Conservation (phyloP, 352 stramenopile species). For the Elongisporangium anandrum region DNA sequence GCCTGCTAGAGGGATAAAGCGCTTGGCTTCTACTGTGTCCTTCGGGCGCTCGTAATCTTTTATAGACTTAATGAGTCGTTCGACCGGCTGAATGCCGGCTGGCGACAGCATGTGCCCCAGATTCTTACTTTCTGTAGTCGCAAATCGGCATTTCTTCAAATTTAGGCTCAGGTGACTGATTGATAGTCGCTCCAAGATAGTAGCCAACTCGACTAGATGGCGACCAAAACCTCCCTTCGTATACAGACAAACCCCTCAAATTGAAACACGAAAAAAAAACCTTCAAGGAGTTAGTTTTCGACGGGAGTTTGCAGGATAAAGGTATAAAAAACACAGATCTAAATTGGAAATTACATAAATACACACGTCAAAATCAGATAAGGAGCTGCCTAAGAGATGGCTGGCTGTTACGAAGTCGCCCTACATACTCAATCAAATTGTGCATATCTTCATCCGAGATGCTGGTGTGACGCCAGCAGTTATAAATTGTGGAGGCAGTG, state of each 20-base stretch:
- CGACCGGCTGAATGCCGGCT: constrained; percentile 7
- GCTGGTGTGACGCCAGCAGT: no score
- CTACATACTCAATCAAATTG: no score
- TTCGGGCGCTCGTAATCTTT: constrained; percentile 1
- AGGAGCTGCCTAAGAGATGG: no score
- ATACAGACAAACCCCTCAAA: constrained; percentile 6
- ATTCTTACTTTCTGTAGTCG: constrained; percentile 9
- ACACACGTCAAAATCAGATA: no score
- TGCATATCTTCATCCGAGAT: no score
- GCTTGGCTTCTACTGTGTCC: constrained; percentile 1
- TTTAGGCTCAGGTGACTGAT: constrained; percentile 12
- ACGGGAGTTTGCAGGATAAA: no score
- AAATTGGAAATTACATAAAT: no score
- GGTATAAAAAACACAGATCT: no score
- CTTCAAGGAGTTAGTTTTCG: no score
- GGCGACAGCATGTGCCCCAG: constrained; percentile 5
- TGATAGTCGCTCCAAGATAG: constrained; percentile 12
- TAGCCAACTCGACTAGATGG: constrained; percentile 14
- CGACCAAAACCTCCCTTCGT: constrained; percentile 7
- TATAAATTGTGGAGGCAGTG: no score
- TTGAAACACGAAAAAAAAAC: no score
- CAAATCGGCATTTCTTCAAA: constrained; percentile 15
- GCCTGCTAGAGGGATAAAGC: constrained; percentile 17
- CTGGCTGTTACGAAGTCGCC: no score
- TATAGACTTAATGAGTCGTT: constrained; percentile 6